Conservation (phyloP, 768 basidiomycete species). For the Favolaschia claudopus region DNA sequence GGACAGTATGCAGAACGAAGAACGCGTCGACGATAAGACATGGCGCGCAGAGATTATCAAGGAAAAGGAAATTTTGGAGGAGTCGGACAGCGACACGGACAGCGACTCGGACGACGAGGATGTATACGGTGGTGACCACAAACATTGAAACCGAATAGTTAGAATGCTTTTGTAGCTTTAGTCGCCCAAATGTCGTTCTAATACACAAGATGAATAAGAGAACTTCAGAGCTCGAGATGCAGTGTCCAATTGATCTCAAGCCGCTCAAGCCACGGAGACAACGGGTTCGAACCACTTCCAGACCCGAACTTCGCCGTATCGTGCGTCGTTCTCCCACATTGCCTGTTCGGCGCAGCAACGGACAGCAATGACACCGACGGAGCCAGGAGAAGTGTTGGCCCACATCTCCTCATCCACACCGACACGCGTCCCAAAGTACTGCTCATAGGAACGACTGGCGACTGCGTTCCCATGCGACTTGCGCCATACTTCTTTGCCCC, state of each 20-base stretch:
- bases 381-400: not conserved
- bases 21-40: conserved; percentile 3
- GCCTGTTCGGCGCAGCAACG: conserved; percentile 12
- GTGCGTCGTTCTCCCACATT: conserved; percentile 5
- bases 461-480: conserved; percentile 7
- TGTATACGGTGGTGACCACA: not conserved
- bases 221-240: too few species aligned
- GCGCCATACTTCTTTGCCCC: not conserved
- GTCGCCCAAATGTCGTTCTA: too few species aligned
- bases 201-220: too few species aligned
- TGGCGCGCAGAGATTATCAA: conserved; percentile 6
- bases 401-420: conserved; percentile 12
- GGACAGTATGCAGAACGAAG: conserved; percentile 16
- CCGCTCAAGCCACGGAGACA: not conserved
- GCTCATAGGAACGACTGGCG: not conserved
- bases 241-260: not conserved
- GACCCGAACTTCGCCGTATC: conserved; percentile 5
- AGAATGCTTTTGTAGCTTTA: too few species aligned
- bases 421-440: conserved; percentile 2
- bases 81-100: conserved; percentile 9
- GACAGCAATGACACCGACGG: conserved; percentile 13
- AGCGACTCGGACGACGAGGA: conserved; percentile 4
- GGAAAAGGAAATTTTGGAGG: conserved; percentile 14
- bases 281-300: conserved; percentile 21
- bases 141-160: not conserved